A percentile compares a stretch with the other conserved stretches of the same genome.
phyloP scores from a whole-genome alignment of 805 yeast species.

The Lipomyces sp. region DNA sequence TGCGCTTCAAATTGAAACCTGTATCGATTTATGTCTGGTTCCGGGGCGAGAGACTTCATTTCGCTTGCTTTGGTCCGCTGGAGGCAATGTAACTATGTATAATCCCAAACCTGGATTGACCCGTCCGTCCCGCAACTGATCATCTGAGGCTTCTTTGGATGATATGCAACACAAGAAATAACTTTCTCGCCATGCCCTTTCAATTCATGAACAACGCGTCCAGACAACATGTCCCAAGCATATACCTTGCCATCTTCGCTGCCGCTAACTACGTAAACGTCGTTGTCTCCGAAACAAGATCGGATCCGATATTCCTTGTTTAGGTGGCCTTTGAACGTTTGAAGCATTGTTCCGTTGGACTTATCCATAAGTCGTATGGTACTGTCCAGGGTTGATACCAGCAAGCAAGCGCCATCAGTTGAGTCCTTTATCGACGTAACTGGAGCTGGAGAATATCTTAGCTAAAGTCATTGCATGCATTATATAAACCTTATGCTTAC shows the following conservation, averaged over 20 bases:
- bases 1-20: too few relatives aligned
- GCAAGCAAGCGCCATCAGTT: constrained; percentile 26
- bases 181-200: constrained; percentile 15
- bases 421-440: constrained; percentile 39
- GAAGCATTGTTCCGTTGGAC: constrained; percentile 39
- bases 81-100: not conserved
- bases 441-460: constrained; percentile 32
- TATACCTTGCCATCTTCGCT: constrained; percentile 43
- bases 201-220: constrained; percentile 33
- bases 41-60: too few relatives aligned
- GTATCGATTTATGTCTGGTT: too few relatives aligned
- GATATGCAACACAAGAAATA: constrained; percentile 31
- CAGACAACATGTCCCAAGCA: constrained; percentile 41
- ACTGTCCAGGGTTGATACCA: constrained; percentile 42
- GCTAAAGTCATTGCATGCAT: not conserved
- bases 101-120: constrained; percentile 32
- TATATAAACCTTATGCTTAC: constrained; percentile 9
- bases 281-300: constrained; percentile 40
- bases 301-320: constrained; percentile 40
- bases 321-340: constrained; percentile 40
- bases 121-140: constrained; percentile 33
- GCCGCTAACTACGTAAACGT: constrained; percentile 38
- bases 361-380: constrained; percentile 41
- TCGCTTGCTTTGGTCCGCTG: too few relatives aligned
- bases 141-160: constrained; percentile 33